A percentile compares a stretch with the other conserved stretches of the same genome.
Evolutionary conservation across 805 yeast genomes (phyloP).

Genomic region (Schizosaccharomyces octosporus): DNA sequence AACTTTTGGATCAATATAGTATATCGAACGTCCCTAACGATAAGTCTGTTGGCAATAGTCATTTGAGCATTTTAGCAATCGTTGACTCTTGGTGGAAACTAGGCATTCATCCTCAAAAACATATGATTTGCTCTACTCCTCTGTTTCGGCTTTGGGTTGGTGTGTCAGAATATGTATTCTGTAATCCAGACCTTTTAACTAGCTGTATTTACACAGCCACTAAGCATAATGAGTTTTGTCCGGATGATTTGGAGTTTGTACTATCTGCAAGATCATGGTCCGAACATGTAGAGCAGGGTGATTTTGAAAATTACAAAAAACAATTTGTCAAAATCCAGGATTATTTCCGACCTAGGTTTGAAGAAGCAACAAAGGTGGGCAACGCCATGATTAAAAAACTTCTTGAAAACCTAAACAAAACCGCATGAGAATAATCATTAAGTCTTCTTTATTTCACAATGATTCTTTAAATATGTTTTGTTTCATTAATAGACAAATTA

Average conservation of each 20-base stretch:
- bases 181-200: constrained; percentile 63
- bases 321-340: constrained; percentile 58
- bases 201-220: constrained; percentile 53
- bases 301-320: constrained; percentile 41
- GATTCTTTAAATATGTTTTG: not conserved
- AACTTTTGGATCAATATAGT: constrained; percentile 58
- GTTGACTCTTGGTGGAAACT: constrained; percentile 82
- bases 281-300: constrained; percentile 48
- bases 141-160: constrained; percentile 77
- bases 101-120: constrained; percentile 81
- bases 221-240: constrained; percentile 40
- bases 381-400: constrained; percentile 83
- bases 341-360: constrained; percentile 68
- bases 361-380: constrained; percentile 71
- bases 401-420: constrained; percentile 16
- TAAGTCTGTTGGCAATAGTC: constrained; percentile 56
- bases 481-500: too few species aligned
- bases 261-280: constrained; percentile 86
- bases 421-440: not conserved
- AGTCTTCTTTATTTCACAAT: not conserved
- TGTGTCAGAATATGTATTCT: constrained; percentile 73
- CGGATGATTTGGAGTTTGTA: constrained; percentile 79
- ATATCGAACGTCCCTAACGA: constrained; percentile 44
- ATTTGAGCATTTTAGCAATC: constrained; percentile 64
- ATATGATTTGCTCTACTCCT: constrained; percentile 90